Percentiles rank a stretch among this genome's conserved stretches.
phyloP scores from a whole-genome alignment of 2,329 filamentous ascomycete species.

The Ophiostoma perfectum region DNA sequence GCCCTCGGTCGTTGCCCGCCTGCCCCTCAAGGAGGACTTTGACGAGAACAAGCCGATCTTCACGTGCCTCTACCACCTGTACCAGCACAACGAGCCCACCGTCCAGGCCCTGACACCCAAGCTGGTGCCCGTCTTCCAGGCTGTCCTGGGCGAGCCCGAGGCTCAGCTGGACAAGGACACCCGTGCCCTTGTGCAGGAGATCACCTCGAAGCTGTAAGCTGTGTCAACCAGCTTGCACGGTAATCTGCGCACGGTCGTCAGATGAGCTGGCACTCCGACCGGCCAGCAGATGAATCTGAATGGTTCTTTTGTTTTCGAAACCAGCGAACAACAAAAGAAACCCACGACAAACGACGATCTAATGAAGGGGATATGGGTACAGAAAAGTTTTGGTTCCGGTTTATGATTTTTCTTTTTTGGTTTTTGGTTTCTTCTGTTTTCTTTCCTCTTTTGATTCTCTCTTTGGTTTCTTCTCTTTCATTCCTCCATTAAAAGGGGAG shows the following conservation, averaged over 20 bases:
- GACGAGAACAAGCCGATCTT: slow-evolving; percentile 96
- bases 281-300: slow-evolving; percentile 10
- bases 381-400: slow-evolving; percentile 15
- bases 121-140: slow-evolving; percentile 65
- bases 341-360: slow-evolving; percentile 1
- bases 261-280: slow-evolving; percentile 5
- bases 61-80: slow-evolving; percentile 82
- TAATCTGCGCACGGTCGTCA: slow-evolving; percentile 1
- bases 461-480: too few species aligned
- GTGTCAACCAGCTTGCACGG: not conserved
- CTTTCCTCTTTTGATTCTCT: not conserved
- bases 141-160: slow-evolving; percentile 65
- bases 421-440: not conserved
- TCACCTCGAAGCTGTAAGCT: slow-evolving; percentile 47
- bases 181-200: slow-evolving; percentile 58
- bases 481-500: slow-evolving; percentile 12
- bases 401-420: not conserved
- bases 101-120: slow-evolving; percentile 64
- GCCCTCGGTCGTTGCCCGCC: slow-evolving; percentile 68
- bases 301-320: not conserved
- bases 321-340: not conserved
- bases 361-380: slow-evolving; percentile 13
- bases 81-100: slow-evolving; percentile 63
- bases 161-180: slow-evolving; percentile 72
- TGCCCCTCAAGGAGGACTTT: slow-evolving; percentile 87